phyloP scores from a whole-genome alignment of 2,329 filamentous ascomycete genomes.

The Aspergillus fumigatiaffinis region DNA sequence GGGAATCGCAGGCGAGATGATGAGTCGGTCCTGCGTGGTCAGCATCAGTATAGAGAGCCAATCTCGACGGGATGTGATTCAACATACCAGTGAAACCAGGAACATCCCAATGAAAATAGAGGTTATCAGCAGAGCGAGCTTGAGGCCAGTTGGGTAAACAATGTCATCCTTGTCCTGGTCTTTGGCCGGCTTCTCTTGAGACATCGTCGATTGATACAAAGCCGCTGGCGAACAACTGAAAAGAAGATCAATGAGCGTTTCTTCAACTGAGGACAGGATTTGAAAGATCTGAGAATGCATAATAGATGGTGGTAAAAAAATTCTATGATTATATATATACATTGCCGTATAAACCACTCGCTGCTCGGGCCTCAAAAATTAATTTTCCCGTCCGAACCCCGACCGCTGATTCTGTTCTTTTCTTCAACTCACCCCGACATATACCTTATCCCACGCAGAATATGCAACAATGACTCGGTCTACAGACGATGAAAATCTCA shows the following conservation, averaged over 20 bases:
- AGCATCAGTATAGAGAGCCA: background rate
- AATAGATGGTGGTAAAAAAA: no score
- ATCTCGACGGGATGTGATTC: background rate
- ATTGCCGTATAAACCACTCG: background rate
- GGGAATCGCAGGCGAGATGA: conserved; percentile 34
- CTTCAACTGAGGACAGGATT: no score
- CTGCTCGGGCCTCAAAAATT: background rate
- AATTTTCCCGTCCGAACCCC: background rate
- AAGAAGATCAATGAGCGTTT: no score
- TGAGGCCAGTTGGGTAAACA: background rate
- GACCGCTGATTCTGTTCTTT: background rate
- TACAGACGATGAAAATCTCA: background rate
- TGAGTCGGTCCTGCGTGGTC: conserved; percentile 11
- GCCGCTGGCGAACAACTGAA: background rate
- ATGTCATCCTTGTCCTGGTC: background rate
- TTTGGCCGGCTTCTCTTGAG: background rate
- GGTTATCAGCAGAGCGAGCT: background rate
- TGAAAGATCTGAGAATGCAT: no score
- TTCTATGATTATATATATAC: no score
- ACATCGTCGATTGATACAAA: background rate
- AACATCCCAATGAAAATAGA: conserved; percentile 2
- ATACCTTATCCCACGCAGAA: background rate
- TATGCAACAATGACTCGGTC: background rate
- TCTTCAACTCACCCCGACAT: no score
- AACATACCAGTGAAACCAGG: background rate